phyloP scores from a whole-genome alignment of 2,329 filamentous ascomycete genomes.

The Orbilia blumenaviensis region DNA sequence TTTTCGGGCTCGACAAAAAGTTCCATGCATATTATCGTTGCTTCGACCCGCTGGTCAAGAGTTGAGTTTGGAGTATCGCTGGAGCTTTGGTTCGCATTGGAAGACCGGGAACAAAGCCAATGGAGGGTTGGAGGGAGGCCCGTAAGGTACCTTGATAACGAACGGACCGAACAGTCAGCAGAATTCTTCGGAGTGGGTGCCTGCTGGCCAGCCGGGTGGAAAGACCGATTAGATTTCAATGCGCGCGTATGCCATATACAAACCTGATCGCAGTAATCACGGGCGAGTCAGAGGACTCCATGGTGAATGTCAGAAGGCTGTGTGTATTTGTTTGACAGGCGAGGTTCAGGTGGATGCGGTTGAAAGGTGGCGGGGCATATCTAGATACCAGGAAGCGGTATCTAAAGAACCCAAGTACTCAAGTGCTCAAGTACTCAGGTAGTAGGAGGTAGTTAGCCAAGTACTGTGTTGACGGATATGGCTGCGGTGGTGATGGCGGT shows the following conservation, averaged over 20 bases:
- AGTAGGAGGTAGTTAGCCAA: too few relatives aligned
- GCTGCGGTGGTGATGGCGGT: background rate
- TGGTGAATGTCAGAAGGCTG: background rate
- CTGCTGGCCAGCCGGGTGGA: background rate
- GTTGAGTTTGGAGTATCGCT: constrained; percentile 10
- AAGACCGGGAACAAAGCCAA: constrained; percentile 57
- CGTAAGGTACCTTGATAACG: constrained; percentile 44
- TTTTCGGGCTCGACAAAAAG: constrained; percentile 56
- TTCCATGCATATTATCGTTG: constrained; percentile 54
- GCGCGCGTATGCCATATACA: too few relatives aligned
- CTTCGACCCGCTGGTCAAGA: constrained; percentile 53
- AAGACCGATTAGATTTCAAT: constrained; percentile 2
- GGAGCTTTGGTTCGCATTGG: constrained; percentile 19
- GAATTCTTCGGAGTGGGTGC: background rate
- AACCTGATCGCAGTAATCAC: constrained; percentile 45
- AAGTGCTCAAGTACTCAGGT: too few relatives aligned
- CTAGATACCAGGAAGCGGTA: too few relatives aligned
- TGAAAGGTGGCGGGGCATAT: background rate
- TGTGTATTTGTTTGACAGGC: background rate
- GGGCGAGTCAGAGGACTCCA: constrained; percentile 30
- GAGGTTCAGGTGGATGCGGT: background rate
- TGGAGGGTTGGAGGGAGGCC: constrained; percentile 56
- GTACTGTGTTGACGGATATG: background rate
- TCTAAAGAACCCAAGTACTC: too few relatives aligned
- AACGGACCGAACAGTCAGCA: background rate